phyloP scores from a whole-genome alignment of 306 rosid species.

The Quercus mongolica region DNA sequence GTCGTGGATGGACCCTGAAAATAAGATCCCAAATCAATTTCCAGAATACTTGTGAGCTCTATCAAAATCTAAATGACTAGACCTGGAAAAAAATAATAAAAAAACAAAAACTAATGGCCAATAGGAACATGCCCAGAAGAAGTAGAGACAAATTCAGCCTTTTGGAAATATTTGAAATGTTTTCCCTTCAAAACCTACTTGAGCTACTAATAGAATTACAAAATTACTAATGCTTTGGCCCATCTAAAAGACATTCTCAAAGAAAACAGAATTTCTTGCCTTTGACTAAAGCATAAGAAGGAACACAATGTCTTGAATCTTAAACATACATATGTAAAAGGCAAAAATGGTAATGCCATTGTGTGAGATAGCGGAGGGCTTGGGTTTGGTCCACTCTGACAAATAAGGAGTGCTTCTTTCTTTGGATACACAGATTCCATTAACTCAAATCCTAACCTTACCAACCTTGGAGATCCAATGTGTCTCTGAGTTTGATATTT shows the following conservation, averaged over 20 bases:
- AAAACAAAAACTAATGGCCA: neutral
- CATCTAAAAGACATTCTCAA: too few species aligned
- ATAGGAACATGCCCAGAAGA: constrained; percentile 8
- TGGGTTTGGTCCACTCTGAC: too few species aligned
- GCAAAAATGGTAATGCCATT: too few species aligned
- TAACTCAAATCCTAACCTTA: too few species aligned
- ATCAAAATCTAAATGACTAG: too few species aligned
- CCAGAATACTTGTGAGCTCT: constrained; percentile 6
- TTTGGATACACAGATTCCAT: neutral
- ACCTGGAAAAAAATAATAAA: neutral
- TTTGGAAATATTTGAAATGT: neutral
- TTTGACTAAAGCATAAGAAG: too few species aligned
- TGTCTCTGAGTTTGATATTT: neutral
- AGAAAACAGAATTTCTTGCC: too few species aligned
- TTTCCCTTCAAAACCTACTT: neutral
- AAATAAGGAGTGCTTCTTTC: too few species aligned
- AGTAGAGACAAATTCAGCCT: neutral
- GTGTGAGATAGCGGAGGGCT: too few species aligned
- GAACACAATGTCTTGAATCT: too few species aligned
- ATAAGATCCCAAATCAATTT: constrained; percentile 9
- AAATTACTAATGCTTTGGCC: too few species aligned
- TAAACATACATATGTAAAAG: too few species aligned
- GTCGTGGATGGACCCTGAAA: constrained; percentile 62
- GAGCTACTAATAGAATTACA: neutral
- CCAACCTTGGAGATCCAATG: neutral